phyloP scores from a whole-genome alignment of 768 basidiomycete genomes.

The Lenzites betulinus region DNA sequence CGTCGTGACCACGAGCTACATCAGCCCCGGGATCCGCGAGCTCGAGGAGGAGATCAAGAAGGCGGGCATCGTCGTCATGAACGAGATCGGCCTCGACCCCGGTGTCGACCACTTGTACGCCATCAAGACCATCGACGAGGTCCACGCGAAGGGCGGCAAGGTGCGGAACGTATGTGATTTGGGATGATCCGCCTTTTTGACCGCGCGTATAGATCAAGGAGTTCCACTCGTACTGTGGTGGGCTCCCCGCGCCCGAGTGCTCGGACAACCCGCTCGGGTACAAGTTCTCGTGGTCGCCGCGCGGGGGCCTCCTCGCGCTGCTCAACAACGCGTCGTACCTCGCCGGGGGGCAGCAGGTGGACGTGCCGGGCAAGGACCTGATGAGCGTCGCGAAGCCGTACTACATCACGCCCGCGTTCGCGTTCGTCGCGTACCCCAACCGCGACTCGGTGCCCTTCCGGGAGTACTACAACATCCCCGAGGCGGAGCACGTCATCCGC shows the following conservation, averaged over 20 bases:
- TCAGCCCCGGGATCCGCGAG: constrained; percentile 87
- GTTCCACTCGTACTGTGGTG: constrained; percentile 95
- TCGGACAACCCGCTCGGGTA: constrained; percentile 96
- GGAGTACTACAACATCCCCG: constrained; percentile 90
- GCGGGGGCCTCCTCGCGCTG: constrained; percentile 92
- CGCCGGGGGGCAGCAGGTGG: constrained; percentile 60
- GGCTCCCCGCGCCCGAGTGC: constrained; percentile 89
- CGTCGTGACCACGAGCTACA: constrained; percentile 95
- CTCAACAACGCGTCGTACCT: constrained; percentile 88
- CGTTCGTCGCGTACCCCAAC: constrained; percentile 97
- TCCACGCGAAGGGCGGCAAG: constrained; percentile 94
- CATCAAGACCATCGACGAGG: constrained; percentile 90
- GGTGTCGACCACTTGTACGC: constrained; percentile 95
- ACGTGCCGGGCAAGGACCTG: constrained; percentile 76
- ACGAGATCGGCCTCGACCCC: constrained; percentile 97
- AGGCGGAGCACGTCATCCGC: constrained; percentile 89
- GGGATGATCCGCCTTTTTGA: too few relatives aligned
- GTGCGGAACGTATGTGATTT: too few relatives aligned
- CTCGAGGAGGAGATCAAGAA: constrained; percentile 79
- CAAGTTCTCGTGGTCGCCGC: constrained; percentile 99
- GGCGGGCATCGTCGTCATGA: constrained; percentile 93
- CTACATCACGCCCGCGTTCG: constrained; percentile 93
- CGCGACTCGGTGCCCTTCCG: constrained; percentile 89
- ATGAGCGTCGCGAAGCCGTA: constrained; percentile 93
- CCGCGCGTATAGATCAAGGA: constrained; percentile 65